Percentiles rank a stretch among this genome's conserved stretches.
Conservation (phyloP, 345 rosid species). For the Lepidium aucheri region DNA sequence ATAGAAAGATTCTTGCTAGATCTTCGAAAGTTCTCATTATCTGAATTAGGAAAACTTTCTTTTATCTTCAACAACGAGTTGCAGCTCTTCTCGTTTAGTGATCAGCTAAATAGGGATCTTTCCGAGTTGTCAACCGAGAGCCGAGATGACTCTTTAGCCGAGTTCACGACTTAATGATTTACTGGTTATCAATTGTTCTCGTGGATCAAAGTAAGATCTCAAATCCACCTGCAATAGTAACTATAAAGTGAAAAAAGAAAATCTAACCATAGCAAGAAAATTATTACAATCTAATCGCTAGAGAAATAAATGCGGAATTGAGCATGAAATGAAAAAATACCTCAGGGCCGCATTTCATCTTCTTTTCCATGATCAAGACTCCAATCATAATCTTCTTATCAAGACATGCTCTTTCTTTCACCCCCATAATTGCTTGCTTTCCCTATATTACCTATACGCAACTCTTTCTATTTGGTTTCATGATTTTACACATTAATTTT, state of each 20-base stretch:
- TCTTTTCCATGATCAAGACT: constrained; percentile 75
- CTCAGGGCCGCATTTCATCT: constrained; percentile 53
- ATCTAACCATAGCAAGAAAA: neutral
- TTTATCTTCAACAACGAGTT: no score
- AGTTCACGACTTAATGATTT: no score
- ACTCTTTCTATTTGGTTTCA: neutral
- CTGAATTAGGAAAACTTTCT: no score
- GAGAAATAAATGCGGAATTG: neutral
- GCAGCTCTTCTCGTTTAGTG: no score
- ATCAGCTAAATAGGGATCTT: no score
- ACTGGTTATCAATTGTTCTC: no score
- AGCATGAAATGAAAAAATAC: constrained; percentile 30
- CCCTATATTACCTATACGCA: neutral
- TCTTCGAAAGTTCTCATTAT: no score
- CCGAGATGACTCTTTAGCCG: no score
- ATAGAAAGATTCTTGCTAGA: no score
- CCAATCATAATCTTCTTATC: constrained; percentile 47
- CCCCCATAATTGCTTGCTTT: constrained; percentile 21
- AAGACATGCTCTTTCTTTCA: constrained; percentile 23
- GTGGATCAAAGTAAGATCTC: no score
- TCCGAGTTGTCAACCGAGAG: no score
- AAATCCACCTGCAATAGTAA: no score
- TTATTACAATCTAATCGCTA: neutral
- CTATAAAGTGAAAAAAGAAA: neutral
- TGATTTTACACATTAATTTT: neutral